Conservation (phyloP, 2,329 filamentous ascomycete genomes). For the Ploettnerulaceae sp. region DNA sequence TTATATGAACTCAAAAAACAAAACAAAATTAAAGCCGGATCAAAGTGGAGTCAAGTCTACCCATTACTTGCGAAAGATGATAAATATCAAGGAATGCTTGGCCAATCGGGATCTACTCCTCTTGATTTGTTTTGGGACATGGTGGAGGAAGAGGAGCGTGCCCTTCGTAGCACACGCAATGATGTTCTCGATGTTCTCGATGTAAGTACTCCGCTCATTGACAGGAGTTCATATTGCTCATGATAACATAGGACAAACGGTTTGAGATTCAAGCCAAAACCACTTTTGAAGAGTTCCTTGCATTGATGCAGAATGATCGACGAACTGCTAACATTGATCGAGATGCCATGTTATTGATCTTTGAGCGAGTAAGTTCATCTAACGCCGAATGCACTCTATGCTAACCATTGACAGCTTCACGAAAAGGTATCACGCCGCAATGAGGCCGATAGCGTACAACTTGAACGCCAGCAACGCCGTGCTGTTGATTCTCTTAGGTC, state of each 20-base stretch:
- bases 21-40: constrained; percentile 82
- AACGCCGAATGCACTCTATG: constrained; percentile 3
- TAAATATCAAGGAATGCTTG: constrained; percentile 78
- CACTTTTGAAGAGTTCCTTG: constrained; percentile 81
- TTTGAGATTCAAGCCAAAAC: constrained; percentile 87
- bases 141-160: constrained; percentile 87
- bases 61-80: constrained; percentile 72
- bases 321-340: constrained; percentile 83
- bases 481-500: constrained; percentile 80
- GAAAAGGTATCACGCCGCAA: constrained; percentile 78
- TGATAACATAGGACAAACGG: constrained; percentile 74
- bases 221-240: constrained; percentile 37
- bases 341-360: constrained; percentile 75
- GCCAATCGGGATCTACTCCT: constrained; percentile 77
- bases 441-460: constrained; percentile 77
- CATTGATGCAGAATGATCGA: constrained; percentile 76
- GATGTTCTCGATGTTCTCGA: constrained; percentile 84
- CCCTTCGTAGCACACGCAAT: constrained; percentile 75
- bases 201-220: constrained; percentile 47
- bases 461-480: constrained; percentile 80
- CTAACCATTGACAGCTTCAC: constrained; percentile 53
- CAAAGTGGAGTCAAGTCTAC: constrained; percentile 82
- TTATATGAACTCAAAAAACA: constrained; percentile 67
- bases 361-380: constrained; percentile 60
- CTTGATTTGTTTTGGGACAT: constrained; percentile 95